Conservation (phyloP, 2,329 filamentous ascomycete species). For the Aspergillus arachidicola region DNA sequence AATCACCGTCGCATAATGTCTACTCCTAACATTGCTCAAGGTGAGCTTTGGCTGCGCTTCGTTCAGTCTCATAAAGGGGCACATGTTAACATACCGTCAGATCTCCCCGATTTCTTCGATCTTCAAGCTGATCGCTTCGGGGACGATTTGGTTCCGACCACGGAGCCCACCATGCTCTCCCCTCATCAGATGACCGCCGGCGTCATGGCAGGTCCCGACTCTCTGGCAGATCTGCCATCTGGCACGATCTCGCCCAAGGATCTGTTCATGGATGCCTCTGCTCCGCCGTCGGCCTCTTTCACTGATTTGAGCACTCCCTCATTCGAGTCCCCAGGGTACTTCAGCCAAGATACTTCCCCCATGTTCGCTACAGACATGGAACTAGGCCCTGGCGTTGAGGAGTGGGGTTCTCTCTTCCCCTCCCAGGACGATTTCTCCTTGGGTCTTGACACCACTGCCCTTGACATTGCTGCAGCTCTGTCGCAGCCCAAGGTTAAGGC, state of each 20-base stretch:
- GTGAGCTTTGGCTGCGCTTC: constrained; percentile 38
- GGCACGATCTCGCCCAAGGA: constrained; percentile 85
- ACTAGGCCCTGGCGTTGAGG: constrained; percentile 54
- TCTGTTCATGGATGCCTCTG: constrained; percentile 72
- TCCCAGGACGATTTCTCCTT: constrained; percentile 28
- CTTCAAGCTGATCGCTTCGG: constrained; percentile 30
- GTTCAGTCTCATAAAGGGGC: too few relatives aligned
- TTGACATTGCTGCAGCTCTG: constrained; percentile 35
- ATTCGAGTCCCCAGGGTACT: constrained; percentile 71
- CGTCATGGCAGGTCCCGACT: constrained; percentile 52
- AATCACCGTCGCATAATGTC: constrained; percentile 43
- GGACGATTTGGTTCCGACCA: constrained; percentile 27
- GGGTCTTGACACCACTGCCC: constrained; percentile 33
- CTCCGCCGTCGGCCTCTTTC: constrained; percentile 78
- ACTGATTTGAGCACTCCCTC: constrained; percentile 84
- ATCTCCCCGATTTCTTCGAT: constrained; percentile 34
- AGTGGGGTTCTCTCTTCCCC: constrained; percentile 69
- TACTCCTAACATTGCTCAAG: constrained; percentile 40
- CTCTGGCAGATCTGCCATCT: constrained; percentile 34
- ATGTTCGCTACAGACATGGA: constrained; percentile 65
- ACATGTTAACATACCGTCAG: constrained; percentile 23
- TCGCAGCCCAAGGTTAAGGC: constrained; percentile 22
- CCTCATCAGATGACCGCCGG: constrained; percentile 25
- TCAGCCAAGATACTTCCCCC: constrained; percentile 76
- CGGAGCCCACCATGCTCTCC: constrained; percentile 30